Evolutionary conservation across 73 alveolate genomes (phyloP).

Genomic region (Blepharisma japonicum): DNA sequence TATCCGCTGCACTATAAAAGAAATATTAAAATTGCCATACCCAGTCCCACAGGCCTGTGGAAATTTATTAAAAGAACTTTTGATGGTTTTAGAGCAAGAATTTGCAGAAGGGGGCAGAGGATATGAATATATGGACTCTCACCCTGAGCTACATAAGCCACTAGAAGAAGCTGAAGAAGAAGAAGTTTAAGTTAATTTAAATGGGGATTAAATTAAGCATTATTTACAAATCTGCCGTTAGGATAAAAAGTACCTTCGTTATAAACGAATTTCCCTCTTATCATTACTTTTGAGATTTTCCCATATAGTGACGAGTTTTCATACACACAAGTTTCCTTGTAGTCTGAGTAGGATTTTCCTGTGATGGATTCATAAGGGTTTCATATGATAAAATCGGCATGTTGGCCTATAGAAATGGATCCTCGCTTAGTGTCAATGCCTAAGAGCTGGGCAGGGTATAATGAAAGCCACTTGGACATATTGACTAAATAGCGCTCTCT

Average conservation of each 20-base stretch:
- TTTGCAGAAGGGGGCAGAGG: too few relatives aligned
- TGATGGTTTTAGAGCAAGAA: slow-evolving; percentile 3
- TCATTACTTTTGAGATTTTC: background rate
- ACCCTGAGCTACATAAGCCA: too few relatives aligned
- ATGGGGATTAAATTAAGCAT: too few relatives aligned
- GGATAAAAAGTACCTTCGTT: background rate
- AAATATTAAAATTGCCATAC: slow-evolving; percentile 18
- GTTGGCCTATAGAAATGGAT: background rate
- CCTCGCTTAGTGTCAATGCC: background rate
- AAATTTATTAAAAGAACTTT: background rate
- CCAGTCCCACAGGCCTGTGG: background rate
- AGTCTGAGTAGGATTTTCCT: background rate
- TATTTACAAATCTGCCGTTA: background rate
- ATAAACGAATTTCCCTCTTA: slow-evolving; percentile 3
- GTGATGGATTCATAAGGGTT: background rate
- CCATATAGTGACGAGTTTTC: background rate
- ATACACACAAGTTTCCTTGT: background rate
- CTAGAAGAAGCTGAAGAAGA: too few relatives aligned
- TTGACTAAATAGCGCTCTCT: background rate
- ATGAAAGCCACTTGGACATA: background rate
- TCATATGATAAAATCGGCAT: background rate
- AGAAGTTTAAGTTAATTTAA: too few relatives aligned
- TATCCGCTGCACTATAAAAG: slow-evolving; percentile 24
- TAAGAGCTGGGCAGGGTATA: background rate
- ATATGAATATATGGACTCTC: too few relatives aligned